phyloP scores from a whole-genome alignment of 441 rosid genomes.

The Euphorbia celastroides region DNA sequence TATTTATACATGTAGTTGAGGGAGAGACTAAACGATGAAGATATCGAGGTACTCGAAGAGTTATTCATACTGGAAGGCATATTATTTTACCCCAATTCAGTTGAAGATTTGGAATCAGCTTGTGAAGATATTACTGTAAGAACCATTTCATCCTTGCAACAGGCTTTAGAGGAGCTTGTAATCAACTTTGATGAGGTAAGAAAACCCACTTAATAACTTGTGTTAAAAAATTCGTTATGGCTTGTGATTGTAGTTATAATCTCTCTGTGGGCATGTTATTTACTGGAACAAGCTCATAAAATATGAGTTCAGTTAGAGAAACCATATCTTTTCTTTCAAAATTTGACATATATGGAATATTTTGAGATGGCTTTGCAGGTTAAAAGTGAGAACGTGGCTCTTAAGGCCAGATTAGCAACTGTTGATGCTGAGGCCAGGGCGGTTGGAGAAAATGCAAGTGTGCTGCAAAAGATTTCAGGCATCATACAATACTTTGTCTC shows the following conservation, averaged over 20 bases:
- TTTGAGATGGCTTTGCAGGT: constrained; percentile 33
- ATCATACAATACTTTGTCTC: constrained; percentile 26
- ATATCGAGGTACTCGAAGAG: constrained; percentile 59
- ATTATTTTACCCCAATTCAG: constrained; percentile 33
- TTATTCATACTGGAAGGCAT: constrained; percentile 50
- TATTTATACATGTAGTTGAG: constrained; percentile 37
- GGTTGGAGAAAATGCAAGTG: constrained; percentile 11
- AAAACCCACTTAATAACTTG: background rate
- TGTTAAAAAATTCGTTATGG: background rate
- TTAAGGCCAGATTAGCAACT: constrained; percentile 33
- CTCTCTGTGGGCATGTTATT: background rate
- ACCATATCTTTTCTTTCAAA: too few relatives aligned
- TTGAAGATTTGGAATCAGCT: constrained; percentile 40
- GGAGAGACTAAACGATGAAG: constrained; percentile 51
- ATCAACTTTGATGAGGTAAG: constrained; percentile 46
- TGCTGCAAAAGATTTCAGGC: constrained; percentile 28
- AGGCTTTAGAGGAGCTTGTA: constrained; percentile 48
- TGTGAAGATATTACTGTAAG: constrained; percentile 37
- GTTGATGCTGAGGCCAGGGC: constrained; percentile 15
- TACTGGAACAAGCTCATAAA: background rate
- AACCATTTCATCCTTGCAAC: constrained; percentile 44
- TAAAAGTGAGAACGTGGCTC: constrained; percentile 38
- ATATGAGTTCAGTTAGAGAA: background rate
- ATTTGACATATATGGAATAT: background rate
- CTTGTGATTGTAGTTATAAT: background rate